phyloP scores from a whole-genome alignment of 208 protist species.

The Wallacemonas rigidus region DNA sequence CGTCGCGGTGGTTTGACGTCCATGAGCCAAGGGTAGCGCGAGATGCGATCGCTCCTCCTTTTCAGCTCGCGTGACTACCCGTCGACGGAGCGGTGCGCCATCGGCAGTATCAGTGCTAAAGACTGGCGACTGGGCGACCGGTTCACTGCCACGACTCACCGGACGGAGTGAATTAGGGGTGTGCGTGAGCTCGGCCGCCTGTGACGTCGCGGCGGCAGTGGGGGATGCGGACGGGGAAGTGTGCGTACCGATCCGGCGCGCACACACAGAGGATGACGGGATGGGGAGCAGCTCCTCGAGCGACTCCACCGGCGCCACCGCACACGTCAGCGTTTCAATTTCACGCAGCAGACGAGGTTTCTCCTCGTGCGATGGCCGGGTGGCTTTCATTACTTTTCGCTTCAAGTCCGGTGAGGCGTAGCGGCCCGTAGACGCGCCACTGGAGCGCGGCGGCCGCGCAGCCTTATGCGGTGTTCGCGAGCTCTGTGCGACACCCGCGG shows the following conservation, averaged over 20 bases:
- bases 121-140: not conserved
- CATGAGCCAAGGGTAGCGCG: not conserved
- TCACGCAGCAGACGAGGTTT: conserved; percentile 43
- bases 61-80: not conserved
- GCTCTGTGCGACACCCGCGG: not conserved
- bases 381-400: conserved; percentile 8
- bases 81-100: not conserved
- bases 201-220: not conserved
- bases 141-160: not conserved
- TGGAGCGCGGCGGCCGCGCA: not conserved
- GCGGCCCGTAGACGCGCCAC: not conserved
- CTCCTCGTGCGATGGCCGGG: conserved; percentile 15
- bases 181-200: not conserved
- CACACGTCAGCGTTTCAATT: conserved; percentile 42
- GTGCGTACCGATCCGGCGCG: not conserved
- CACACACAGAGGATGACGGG: not conserved
- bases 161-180: not conserved
- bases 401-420: not conserved
- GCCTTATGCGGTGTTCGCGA: not conserved
- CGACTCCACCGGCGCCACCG: conserved; percentile 24
- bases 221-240: not conserved
- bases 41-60: not conserved
- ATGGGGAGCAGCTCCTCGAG: conserved; percentile 37
- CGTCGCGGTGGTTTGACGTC: not conserved
- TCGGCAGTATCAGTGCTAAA: not conserved